A percentile compares a stretch with the other conserved stretches of the same genome.
phyloP scores from a whole-genome alignment of 495 filamentous ascomycete genomes.

The Annulohypoxylon maeteangense region DNA sequence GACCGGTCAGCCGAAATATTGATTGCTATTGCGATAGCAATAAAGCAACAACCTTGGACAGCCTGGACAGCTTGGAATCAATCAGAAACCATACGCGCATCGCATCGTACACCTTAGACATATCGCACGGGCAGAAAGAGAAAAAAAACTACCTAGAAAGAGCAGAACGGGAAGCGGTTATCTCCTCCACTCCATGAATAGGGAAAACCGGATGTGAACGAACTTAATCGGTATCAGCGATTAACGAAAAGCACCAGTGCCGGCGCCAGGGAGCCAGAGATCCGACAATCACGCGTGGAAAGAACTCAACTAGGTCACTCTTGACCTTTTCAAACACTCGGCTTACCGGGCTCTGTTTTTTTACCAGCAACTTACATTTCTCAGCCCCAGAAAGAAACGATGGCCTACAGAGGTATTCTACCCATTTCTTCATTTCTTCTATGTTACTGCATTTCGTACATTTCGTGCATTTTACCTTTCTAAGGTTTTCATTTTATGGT shows the following conservation, averaged over 20 bases:
- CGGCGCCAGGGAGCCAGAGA: neutral
- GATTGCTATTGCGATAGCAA: neutral
- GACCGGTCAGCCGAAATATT: neutral
- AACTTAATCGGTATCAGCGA: slow-evolving; percentile 19
- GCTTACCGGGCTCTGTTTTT: neutral
- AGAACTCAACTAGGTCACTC: slow-evolving; percentile 2
- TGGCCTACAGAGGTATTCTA: slow-evolving; percentile 37
- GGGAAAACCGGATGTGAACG: neutral
- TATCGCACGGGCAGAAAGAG: neutral
- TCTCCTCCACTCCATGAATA: neutral
- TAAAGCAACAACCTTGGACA: neutral
- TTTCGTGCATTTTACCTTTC: neutral
- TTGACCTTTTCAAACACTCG: neutral
- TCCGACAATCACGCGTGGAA: slow-evolving; percentile 5
- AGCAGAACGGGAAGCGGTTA: neutral
- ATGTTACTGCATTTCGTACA: too few relatives aligned
- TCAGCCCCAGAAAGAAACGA: slow-evolving; percentile 16
- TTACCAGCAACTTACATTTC: neutral
- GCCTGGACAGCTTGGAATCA: neutral
- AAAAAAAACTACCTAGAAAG: too few relatives aligned
- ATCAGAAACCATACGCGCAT: too few relatives aligned
- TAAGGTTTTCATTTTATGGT: neutral
- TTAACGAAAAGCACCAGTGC: slow-evolving; percentile 16
- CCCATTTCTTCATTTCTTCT: neutral
- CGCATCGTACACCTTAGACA: neutral